Percentiles rank a stretch among this genome's conserved stretches.
Evolutionary conservation across 768 basidiomycete genomes (phyloP).

Genomic region (Mrakia gelida): DNA sequence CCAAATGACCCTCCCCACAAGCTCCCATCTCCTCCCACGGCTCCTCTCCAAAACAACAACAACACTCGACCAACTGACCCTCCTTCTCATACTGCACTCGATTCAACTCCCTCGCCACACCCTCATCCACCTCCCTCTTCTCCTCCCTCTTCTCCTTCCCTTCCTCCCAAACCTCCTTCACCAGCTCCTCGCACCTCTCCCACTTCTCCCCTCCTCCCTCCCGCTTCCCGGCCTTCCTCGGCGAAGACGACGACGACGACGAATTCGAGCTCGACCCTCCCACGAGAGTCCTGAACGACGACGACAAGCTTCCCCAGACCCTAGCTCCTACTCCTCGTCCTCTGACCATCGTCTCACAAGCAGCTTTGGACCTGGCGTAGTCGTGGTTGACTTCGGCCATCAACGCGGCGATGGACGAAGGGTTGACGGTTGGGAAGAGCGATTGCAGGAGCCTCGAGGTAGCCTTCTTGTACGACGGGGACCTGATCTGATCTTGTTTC

Average conservation of each 20-base stretch:
- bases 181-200: slow-evolving; percentile 10
- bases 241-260: not conserved
- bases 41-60: slow-evolving; percentile 28
- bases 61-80: slow-evolving; percentile 25
- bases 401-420: slow-evolving; percentile 8
- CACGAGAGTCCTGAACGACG: not conserved
- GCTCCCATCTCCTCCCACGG: slow-evolving; percentile 31
- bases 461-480: slow-evolving; percentile 11
- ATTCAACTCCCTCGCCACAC: slow-evolving; percentile 13
- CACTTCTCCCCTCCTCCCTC: not conserved
- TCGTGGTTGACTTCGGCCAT: slow-evolving; percentile 26
- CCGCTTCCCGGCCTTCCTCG: not conserved
- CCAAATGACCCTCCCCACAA: slow-evolving; percentile 24
- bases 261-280: not conserved
- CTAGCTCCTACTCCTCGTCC: slow-evolving; percentile 5
- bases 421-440: not conserved
- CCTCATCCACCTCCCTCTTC: not conserved
- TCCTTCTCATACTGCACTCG: not conserved
- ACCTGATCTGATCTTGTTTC: slow-evolving; percentile 13
- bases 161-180: slow-evolving; percentile 14
- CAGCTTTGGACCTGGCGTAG: not conserved
- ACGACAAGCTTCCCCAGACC: slow-evolving; percentile 13
- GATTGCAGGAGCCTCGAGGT: not conserved
- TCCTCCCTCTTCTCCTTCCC: not conserved
- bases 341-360: slow-evolving; percentile 1